phyloP scores from a whole-genome alignment of 352 stramenopile species.

The Blastocystis hominis region DNA sequence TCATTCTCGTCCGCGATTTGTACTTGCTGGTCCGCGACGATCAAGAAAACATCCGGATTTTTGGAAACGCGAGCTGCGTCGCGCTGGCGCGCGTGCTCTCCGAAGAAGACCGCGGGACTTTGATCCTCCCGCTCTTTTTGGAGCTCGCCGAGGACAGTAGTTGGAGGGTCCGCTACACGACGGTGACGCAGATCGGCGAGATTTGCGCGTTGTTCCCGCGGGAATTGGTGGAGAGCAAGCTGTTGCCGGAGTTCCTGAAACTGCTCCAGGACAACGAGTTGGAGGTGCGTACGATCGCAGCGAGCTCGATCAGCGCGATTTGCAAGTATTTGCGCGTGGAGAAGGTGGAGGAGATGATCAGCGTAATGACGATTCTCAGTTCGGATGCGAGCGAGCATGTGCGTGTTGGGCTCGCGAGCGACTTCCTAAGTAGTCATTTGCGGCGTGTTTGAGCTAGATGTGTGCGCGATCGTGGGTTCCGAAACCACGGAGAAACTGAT shows the following conservation, averaged over 20 bases:
- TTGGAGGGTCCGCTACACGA: conserved; percentile 41
- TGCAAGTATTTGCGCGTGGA: neutral
- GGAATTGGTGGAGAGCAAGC: neutral
- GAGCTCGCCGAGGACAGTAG: conserved; percentile 1
- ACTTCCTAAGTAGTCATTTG: conserved; percentile 2
- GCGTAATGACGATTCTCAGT: neutral
- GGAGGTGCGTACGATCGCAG: conserved; percentile 21
- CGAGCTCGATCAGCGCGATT: neutral
- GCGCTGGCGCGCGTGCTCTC: conserved; percentile 13
- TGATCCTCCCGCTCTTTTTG: conserved; percentile 33
- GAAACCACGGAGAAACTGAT: conserved; percentile 9
- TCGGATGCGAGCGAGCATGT: conserved; percentile 31
- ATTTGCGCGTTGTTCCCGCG: conserved; percentile 17
- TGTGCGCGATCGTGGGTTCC: neutral
- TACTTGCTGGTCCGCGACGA: conserved; percentile 42
- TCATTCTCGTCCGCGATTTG: conserved; percentile 32
- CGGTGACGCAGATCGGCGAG: conserved; percentile 21
- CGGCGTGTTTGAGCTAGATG: neutral
- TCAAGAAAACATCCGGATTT: conserved; percentile 27
- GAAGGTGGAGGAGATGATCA: neutral
- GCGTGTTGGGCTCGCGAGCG: neutral
- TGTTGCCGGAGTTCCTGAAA: neutral
- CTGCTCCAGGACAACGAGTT: conserved; percentile 23
- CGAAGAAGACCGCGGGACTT: neutral
- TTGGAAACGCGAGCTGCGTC: conserved; percentile 20